A percentile compares a stretch with the other conserved stretches of the same genome.
Evolutionary conservation across 768 basidiomycete genomes (phyloP).

Genomic region (Russula griseocarnosa): DNA sequence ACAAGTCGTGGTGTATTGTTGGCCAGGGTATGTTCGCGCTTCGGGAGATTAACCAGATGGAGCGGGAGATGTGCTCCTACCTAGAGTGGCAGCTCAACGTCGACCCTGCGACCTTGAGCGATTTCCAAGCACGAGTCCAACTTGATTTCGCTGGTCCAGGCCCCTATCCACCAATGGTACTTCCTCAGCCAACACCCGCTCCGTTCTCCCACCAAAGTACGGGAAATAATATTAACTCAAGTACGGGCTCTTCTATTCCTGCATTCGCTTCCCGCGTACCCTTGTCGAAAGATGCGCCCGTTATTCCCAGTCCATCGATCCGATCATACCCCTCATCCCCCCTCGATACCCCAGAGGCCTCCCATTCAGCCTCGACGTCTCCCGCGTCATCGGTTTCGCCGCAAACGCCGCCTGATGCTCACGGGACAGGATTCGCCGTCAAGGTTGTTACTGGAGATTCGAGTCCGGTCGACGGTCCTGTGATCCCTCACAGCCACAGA

Average conservation of each 20-base stretch:
- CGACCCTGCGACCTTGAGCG: conserved; percentile 54
- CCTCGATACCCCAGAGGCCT: conserved; percentile 34
- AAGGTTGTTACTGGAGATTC: conserved; percentile 23
- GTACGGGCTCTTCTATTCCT: conserved; percentile 20
- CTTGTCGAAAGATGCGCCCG: conserved; percentile 26
- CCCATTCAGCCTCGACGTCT: conserved; percentile 33
- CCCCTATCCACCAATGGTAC: conserved; percentile 59
- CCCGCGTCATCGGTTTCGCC: conserved; percentile 35
- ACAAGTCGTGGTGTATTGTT: conserved; percentile 63
- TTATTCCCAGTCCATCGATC: conserved; percentile 23
- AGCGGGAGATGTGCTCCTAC: conserved; percentile 89
- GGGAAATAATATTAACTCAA: conserved; percentile 24
- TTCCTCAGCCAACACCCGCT: conserved; percentile 43
- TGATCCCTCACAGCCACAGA: conserved; percentile 21
- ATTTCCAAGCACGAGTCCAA: conserved; percentile 58
- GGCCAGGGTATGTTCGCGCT: conserved; percentile 62
- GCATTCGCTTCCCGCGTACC: conserved; percentile 29
- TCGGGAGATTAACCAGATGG: conserved; percentile 95
- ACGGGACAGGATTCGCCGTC: conserved; percentile 8
- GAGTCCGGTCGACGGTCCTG: conserved; percentile 10
- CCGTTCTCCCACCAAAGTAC: conserved; percentile 29
- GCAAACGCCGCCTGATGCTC: conserved; percentile 31
- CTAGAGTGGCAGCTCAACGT: conserved; percentile 89
- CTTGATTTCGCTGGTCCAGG: conserved; percentile 56
- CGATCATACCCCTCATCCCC: conserved; percentile 27